These are phyloP conservation scores for Scleroderma bovista DNA, from an alignment of 768 basidiomycete species.

Conservation along the genomic window DNA sequence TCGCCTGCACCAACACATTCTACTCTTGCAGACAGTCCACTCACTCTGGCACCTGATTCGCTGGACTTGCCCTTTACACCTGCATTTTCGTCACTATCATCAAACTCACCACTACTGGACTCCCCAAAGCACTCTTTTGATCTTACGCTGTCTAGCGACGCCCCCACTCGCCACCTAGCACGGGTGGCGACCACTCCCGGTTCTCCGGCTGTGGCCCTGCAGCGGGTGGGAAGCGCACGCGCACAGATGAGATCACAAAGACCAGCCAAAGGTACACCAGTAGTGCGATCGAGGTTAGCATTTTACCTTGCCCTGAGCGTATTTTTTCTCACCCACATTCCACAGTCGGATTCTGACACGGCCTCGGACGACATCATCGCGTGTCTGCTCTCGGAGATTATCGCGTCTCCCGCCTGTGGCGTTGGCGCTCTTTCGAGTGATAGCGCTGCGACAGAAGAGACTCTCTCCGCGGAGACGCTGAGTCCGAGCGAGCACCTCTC, in stretches of 20 bases:
- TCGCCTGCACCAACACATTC: slow-evolving; percentile 41
- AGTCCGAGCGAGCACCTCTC: slow-evolving; percentile 9
- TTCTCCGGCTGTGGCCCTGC: slow-evolving; percentile 71
- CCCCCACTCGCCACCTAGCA: slow-evolving; percentile 96
- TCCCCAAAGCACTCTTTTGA: slow-evolving; percentile 22
- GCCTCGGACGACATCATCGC: slow-evolving; percentile 35
- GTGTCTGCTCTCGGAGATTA: slow-evolving; percentile 31
- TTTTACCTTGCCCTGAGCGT: slow-evolving; percentile 11
- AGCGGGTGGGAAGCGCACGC: slow-evolving; percentile 71
- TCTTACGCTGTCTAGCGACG: slow-evolving; percentile 32
- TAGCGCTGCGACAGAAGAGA: slow-evolving; percentile 30
- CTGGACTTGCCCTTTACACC: slow-evolving; percentile 35
- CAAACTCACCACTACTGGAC: slow-evolving; percentile 22
- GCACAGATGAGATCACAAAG: slow-evolving; percentile 23
- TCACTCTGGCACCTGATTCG: slow-evolving; percentile 21
- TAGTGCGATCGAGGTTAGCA: slow-evolving; percentile 32
- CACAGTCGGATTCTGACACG: slow-evolving; percentile 46
- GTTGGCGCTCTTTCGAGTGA: slow-evolving; percentile 26
- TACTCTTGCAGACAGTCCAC: slow-evolving; percentile 31
- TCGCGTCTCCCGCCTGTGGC: slow-evolving; percentile 29
- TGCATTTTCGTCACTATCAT: slow-evolving; percentile 30
- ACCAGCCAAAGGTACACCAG: slow-evolving; percentile 9
- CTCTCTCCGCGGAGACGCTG: slow-evolving; percentile 20
- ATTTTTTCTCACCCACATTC: slow-evolving; percentile 10
- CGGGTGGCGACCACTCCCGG: slow-evolving; percentile 82